Base-by-base conservation (phyloP, 164 flowering plant species). In the Macadamia integrifolia region DNA sequence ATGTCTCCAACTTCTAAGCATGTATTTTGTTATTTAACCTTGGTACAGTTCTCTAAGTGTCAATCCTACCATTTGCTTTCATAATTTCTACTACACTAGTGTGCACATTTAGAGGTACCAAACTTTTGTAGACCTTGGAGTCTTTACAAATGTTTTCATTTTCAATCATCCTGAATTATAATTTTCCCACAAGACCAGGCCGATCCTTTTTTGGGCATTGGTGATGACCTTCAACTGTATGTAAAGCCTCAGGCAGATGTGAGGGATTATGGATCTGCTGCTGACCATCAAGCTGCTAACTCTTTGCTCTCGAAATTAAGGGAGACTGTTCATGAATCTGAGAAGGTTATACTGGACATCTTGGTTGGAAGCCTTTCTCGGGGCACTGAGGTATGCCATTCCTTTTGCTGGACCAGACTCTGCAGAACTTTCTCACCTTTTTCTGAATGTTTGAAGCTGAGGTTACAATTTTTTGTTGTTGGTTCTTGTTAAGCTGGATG, bases 191-290 rank as follows among this genome's bases (percentile, higher is more conserved):
- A 30, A 62, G 65, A 72, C 70, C 84, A 92, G 99, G 83, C 79
- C 67, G 99, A 94, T 79, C 91, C 93, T 12, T 88, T 78, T 82
- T 7, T 94, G 65, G 80, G 86, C 35, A 89, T 94, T 48, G 78
- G 78, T 50, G 88, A 86, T 66, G 97, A 90, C 74, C 77, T 83
- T 75, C 97, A 88, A 81, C 77, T 89, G 1, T 83, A 69, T 62
- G 78, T 84, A 61, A 90, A 83, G 78, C 82, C 95, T 64, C 84
- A 79, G 65, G 79, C 75, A 40, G 88, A 89, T 69, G 53, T 81
- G 67, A 80, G 74, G 71, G 83, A 82, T 12, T 90, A 81, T 76
- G 88, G 90, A 61, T 88, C 93, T 23, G 68, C 66, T 13, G 17
- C 71, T 66, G 99, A 94, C 74, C 80, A 83, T 71, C 79, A 85